Evolutionary conservation across 2,329 filamentous ascomycete species (phyloP), one percentile per base, ranked within the genome.

Genomic region (Pseudogymnoascus sp.): DNA sequence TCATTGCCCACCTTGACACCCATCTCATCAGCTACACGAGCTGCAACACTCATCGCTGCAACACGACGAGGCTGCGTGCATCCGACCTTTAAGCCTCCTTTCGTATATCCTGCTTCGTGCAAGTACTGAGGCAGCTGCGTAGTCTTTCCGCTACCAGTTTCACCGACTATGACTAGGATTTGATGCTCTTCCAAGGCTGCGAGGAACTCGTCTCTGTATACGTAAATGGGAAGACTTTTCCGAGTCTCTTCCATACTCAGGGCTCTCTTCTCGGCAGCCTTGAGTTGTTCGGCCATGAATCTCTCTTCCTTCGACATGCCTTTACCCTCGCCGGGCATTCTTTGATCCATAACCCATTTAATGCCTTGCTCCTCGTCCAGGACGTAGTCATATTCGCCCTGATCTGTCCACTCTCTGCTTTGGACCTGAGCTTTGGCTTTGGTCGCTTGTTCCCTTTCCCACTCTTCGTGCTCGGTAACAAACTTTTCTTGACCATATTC

Each of bases 31-130:
- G 92, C 90, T 2, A 99, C 94, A 79, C 94, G 90, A 45, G 90
- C 85, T n/a, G 94, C 92, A 18, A 97, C 92, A 69, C 88, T 94
- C 92, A 97, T 97, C 28, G 94, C 94, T 3, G 94, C 94, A 9
- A 99, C 94, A 77, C 94, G 85, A 66, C 94, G 85, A 3, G 94
- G 94, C 65, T 99, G 94, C 0, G 94, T 99, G 68, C 92, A 96
- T 3, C 89, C 92, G 9, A 99, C 83, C 71, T 92, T 96, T 73
- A 88, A 78, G 5, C 88, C 90, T 19, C 82, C 80, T 69, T 92
- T 90, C 2, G 90, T 95, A 67, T 89, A 95, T 1, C 92, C 92
- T 0, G 89, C 90, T 72, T 97, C 92, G 67, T 95, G 87, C 0
- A 97, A 80, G 70, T 95, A 99, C 69, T 97, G 94, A 0, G 92